Base-by-base conservation (phyloP, 495 filamentous ascomycete species). In the Apiosordaria backusii region DNA sequence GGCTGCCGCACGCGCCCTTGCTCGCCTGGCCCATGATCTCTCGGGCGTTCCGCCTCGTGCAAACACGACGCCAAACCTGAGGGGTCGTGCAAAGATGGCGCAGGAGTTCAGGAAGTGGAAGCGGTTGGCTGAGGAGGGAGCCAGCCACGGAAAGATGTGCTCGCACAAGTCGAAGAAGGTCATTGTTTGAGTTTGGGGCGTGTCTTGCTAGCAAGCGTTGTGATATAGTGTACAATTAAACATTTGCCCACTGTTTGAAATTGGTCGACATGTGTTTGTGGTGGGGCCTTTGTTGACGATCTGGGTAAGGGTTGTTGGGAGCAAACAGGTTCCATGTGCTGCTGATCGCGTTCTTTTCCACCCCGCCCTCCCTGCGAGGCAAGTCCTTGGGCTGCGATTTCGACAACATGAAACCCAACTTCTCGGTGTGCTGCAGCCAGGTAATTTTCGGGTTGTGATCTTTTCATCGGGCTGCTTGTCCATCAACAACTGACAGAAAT, bases 1-100 rank as follows among this genome's bases (percentile, higher is more conserved):
- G 77, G 88, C 81, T 3, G 87, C 88, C 7, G 88, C 88, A 2
- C 76, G 76, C 57, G 78, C 80, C 0, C 79, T 84, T 0, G 85
- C 80, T 3, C 75, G 71, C 7, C 82, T 86, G 60, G 82, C 78
- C 6, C 79, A 76, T 50, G 80, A 75, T 26, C 81, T 88, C 50
- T 73, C 75, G 4, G 78, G 78, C 50, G 72, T 80, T 23, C 75
- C 75, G 13, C 58, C 64, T 2, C 70, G 77, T 2, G 59, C 35
- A 19, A 65, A 58, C 45, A 69, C 73, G 13, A 68, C 69, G 0
- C 65, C 61, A 1, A 73, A 73, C 60, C 72, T 65, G 4, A 65
- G 68, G 2, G 65, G 67, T n/a, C 67, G 71, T 4, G 24, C 61
- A 53, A 61, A 64, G 13, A 50, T 70, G n/a, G 10, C 29, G 10